Conservation (phyloP, 106 monocot species). For the Dactylorhiza incarnata region DNA sequence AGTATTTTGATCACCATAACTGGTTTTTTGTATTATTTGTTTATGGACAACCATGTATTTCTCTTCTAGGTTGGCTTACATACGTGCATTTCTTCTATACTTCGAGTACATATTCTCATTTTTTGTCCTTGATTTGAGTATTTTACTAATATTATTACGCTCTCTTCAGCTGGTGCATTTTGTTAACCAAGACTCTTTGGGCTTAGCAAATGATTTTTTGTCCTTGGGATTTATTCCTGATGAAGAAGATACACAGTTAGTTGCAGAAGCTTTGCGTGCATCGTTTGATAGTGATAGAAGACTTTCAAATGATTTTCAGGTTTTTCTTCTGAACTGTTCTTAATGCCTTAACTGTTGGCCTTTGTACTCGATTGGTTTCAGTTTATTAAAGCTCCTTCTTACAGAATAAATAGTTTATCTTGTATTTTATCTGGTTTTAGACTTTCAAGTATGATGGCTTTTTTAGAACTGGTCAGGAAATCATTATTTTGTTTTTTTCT, state of each 20-base stretch:
- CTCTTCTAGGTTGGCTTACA: not conserved
- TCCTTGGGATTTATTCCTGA: conserved; percentile 96
- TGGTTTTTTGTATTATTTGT: not conserved
- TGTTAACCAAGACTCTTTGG: conserved; percentile 82
- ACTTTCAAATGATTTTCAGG: conserved; percentile 88
- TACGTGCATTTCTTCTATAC: not conserved
- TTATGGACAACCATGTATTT: not conserved
- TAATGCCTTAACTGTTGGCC: not conserved
- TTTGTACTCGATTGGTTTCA: not conserved
- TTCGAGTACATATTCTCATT: not conserved
- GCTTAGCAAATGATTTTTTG: conserved; percentile 90
- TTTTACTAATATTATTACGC: conserved; percentile 3
- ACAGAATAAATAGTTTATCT: not conserved
- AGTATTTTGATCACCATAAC: not conserved
- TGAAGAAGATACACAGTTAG: conserved; percentile 53
- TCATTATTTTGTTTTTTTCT: not conserved
- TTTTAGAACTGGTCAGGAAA: not conserved
- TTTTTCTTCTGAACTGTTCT: conserved; percentile 10
- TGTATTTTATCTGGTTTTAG: not conserved
- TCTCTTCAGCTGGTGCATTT: conserved; percentile 81
- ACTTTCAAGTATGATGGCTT: not conserved
- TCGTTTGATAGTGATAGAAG: conserved; percentile 64
- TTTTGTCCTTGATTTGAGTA: not conserved
- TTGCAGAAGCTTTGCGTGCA: conserved; percentile 65
- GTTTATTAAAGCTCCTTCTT: not conserved